Base-by-base conservation (phyloP, 192 early-diverging fungal genomes). In the Funneliformis mosseae region DNA sequence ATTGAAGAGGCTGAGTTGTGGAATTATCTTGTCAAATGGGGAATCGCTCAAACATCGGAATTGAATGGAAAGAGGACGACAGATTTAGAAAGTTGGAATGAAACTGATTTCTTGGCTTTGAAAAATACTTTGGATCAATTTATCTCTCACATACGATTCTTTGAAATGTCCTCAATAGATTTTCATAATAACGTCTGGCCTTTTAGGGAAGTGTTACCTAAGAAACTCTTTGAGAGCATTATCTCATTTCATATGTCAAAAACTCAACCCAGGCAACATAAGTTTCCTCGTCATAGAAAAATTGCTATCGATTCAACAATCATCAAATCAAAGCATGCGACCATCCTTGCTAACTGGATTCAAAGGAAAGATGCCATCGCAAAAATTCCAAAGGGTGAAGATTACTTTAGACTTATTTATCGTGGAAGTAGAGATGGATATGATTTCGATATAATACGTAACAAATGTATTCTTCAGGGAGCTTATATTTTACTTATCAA, bases 1-100 rank as follows among this genome's bases (percentile, higher is more conserved):
- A 78, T 78, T 50, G 63, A 78, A 14, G 77, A 78, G 50, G n/a
- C 67, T 7, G 63, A 50, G 18, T 12, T 78, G 5, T 78, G 77
- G 77, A 48, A 78, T 67, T n/a, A 78, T 67, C 25, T 78, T 11
- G 50, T 78, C 25, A 63, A 42, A 63, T 78, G 77, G 77, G 77
- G 77, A 27, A 43, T 25, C 0, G 39, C 45, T 33, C 61, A 78
- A 43, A 61, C 63, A 25, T 45, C 42, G 12, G 33, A n/a, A 11
- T 11, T 75, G 5, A 25, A 38, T 16, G 42, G 12, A 25, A 27
- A 25, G 25, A 55, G 8, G 60, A 16, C 10, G 21, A 55, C 3
- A 21, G 0, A 39, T 21, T 69, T 69, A 42, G 21, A n/a, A 16
- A n/a, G 25, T 12, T 61, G 41, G 63, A 78, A 9, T n/a, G 3